Percentiles rank a stretch among this genome's conserved stretches.
phyloP scores from a whole-genome alignment of 2,329 filamentous ascomycete genomes.

The Rutstroemia sp. region DNA sequence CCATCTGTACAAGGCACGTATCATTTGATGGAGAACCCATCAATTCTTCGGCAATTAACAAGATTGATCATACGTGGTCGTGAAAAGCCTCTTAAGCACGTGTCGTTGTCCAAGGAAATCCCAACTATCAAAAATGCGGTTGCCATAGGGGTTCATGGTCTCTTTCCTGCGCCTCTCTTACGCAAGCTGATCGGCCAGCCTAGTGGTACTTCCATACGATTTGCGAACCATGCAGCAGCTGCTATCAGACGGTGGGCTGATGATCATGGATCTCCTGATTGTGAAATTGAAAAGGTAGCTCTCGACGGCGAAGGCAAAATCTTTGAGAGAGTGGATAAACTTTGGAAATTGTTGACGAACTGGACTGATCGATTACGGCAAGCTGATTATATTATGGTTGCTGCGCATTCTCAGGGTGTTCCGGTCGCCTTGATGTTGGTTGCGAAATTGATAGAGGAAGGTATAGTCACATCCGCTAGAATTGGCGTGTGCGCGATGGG shows the following conservation, averaged over 20 bases:
- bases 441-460: slow-evolving; percentile 85
- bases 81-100: slow-evolving; percentile 56
- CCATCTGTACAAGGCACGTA: slow-evolving; percentile 67
- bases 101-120: slow-evolving; percentile 61
- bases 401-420: slow-evolving; percentile 92
- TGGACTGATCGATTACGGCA: slow-evolving; percentile 86
- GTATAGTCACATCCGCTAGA: slow-evolving; percentile 67
- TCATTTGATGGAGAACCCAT: slow-evolving; percentile 56
- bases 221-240: slow-evolving; percentile 78
- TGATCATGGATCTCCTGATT: slow-evolving; percentile 61
- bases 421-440: slow-evolving; percentile 89
- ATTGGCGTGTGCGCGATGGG: slow-evolving; percentile 80
- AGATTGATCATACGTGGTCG: slow-evolving; percentile 49
- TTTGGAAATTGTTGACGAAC: slow-evolving; percentile 92
- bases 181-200: slow-evolving; percentile 91
- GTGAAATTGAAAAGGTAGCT: slow-evolving; percentile 86
- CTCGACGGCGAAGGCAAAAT: slow-evolving; percentile 94
- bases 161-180: slow-evolving; percentile 81
- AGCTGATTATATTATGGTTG: slow-evolving; percentile 86
- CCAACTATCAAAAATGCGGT: slow-evolving; percentile 77
- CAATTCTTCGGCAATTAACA: slow-evolving; percentile 60
- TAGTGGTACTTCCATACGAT: slow-evolving; percentile 89
- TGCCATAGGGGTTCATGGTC: slow-evolving; percentile 89
- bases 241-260: slow-evolving; percentile 80
- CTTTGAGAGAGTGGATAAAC: slow-evolving; percentile 75